Percentiles rank a stretch among this genome's conserved stretches.
Evolutionary conservation across 257 asterid genomes (phyloP).

Genomic region (Nicotiana sylvestris): DNA sequence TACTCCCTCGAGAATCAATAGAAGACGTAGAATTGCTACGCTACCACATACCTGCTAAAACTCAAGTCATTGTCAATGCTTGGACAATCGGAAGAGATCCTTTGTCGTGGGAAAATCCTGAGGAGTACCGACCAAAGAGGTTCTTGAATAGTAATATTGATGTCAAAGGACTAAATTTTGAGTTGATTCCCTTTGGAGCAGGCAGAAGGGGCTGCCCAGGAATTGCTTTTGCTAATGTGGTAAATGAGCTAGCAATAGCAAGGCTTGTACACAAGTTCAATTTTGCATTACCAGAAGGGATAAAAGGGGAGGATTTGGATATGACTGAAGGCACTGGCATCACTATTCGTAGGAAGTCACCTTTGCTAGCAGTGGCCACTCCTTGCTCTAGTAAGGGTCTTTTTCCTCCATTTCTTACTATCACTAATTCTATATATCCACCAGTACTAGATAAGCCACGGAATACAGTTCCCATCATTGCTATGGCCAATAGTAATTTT

Average conservation of each 20-base stretch:
- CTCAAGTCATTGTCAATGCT: constrained; percentile 25
- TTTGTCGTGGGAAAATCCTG: constrained; percentile 31
- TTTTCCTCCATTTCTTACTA: background rate
- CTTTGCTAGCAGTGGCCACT: constrained; percentile 30
- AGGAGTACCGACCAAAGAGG: constrained; percentile 37
- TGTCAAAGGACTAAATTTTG: constrained; percentile 23
- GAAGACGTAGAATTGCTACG: constrained; percentile 32
- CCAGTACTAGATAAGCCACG: background rate
- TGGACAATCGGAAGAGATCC: constrained; percentile 48
- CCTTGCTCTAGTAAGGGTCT: background rate
- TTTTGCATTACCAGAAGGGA: constrained; percentile 26
- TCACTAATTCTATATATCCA: background rate
- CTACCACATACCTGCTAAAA: constrained; percentile 31
- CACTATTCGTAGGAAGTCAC: constrained; percentile 17
- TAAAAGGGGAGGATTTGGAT: constrained; percentile 28
- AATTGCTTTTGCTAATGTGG: constrained; percentile 14
- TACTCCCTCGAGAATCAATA: constrained; percentile 29
- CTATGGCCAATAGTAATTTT: background rate
- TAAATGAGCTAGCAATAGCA: constrained; percentile 36
- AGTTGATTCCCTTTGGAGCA: constrained; percentile 43
- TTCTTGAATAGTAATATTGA: constrained; percentile 33
- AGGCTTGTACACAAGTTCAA: constrained; percentile 24
- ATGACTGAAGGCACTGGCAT: constrained; percentile 36
- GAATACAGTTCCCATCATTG: background rate
- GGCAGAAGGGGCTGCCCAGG: constrained; percentile 57